These are phyloP conservation scores for Neurospora sublineolata DNA, from an alignment of 495 filamentous ascomycete genomes.

Conservation along the genomic window DNA sequence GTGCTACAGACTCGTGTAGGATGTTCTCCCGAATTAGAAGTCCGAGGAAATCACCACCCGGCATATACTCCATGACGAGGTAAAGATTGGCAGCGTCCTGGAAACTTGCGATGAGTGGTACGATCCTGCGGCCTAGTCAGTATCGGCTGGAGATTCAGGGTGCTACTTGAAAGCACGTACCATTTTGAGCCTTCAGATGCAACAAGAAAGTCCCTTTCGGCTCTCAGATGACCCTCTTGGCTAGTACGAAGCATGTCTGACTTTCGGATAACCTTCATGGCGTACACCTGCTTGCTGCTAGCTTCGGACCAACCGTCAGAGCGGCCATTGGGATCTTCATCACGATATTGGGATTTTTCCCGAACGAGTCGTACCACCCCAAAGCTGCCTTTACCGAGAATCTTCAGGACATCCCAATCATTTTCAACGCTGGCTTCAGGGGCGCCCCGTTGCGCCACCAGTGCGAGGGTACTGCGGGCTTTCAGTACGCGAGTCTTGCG, in stretches of 20 bases:
- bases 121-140: constrained; percentile 39
- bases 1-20: constrained; percentile 62
- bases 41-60: constrained; percentile 85
- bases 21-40: constrained; percentile 72
- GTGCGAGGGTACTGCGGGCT: constrained; percentile 37
- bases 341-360: constrained; percentile 35
- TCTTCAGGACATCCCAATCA: constrained; percentile 67
- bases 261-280: constrained; percentile 95
- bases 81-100: constrained; percentile 77
- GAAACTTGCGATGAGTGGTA: constrained; percentile 79
- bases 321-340: constrained; percentile 1
- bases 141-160: background rate
- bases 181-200: constrained; percentile 70
- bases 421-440: constrained; percentile 20
- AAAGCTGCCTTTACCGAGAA: constrained; percentile 94
- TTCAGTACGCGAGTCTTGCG: constrained; percentile 63
- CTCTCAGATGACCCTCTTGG: constrained; percentile 85
- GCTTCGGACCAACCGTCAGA: constrained; percentile 12
- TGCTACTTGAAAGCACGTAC: constrained; percentile 27
- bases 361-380: constrained; percentile 79
- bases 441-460: constrained; percentile 18
- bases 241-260: constrained; percentile 77
- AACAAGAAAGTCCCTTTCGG: constrained; percentile 85
- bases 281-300: constrained; percentile 53
- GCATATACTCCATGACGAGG: constrained; percentile 95